Evolutionary conservation across 2,329 filamentous ascomycete genomes (phyloP), one percentile per base, ranked within the genome.

Genomic region (Nannizziopsis arthrosporioides): DNA sequence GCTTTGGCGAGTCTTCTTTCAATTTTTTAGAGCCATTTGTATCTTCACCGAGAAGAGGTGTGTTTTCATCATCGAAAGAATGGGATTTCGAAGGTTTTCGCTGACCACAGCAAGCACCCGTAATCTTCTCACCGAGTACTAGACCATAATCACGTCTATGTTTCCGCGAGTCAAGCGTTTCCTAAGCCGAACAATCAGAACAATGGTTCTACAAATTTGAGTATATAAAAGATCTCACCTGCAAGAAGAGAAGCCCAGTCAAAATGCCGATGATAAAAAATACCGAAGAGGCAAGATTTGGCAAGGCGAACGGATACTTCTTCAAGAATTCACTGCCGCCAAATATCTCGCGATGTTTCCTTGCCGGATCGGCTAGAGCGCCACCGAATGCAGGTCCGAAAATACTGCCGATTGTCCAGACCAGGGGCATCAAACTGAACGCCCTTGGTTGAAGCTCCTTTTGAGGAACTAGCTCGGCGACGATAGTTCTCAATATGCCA

Each of bases 381-480:
- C 90, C 90, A 22, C 90, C 90, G 59, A 96, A 84, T 3, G 80
- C 82, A 1, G 90, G 90, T 0, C 90, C 90, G 56, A 94, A 84
- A 34, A 94, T 86, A 32, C 81, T 84, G 0, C 90, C 90, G 45
- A 95, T 71, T 9, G 82, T 88, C 84, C 87, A 96, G 1, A 84
- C 85, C 12, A 96, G 68, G 3, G 90, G 90, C 89, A 96, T 95
- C 40, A 96, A 73, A 54, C 83, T 88, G 64, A 96, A 96, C 0
- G 92, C 92, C 45, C 80, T 74, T 0, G 90, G 89, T 60, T 95
- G 90, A 5, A 94, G 72, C 60, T 88, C 84, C 62, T 77, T 87
- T 63, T 92, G 81, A 0, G 87, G 85, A 1, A 94, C 88, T 75
- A 95, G 81, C 64, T 95, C 90, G 0, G 90, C 90, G 1, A 95